phyloP scores from a whole-genome alignment of 1,139 yeast genomes.

The Torulaspora globosa region DNA sequence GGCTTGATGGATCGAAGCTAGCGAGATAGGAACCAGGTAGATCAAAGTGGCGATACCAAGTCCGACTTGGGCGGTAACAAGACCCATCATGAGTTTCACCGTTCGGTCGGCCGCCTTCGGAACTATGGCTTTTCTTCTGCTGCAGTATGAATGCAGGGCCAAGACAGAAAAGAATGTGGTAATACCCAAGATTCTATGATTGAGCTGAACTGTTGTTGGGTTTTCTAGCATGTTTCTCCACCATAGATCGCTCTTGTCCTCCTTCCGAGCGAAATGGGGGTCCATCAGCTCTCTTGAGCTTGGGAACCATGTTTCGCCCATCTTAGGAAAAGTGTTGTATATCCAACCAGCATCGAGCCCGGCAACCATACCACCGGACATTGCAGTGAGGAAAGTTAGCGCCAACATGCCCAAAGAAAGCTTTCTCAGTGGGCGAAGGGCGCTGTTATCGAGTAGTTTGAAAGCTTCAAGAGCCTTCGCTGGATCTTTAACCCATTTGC shows the following conservation, averaged over 20 bases:
- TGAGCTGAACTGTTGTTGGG: constrained; percentile 92
- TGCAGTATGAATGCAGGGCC: constrained; percentile 61
- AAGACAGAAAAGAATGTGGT: constrained; percentile 71
- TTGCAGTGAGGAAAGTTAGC: constrained; percentile 79
- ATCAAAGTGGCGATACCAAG: constrained; percentile 82
- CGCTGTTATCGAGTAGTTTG: constrained; percentile 54
- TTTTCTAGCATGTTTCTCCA: constrained; percentile 95
- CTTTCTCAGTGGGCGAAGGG: constrained; percentile 53
- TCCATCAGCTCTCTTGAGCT: constrained; percentile 69
- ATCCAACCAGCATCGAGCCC: constrained; percentile 97
- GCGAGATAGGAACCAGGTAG: constrained; percentile 84
- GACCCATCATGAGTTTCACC: constrained; percentile 69
- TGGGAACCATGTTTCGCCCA: constrained; percentile 82
- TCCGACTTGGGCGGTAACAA: constrained; percentile 75
- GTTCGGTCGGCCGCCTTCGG: constrained; percentile 61
- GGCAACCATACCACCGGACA: constrained; percentile 98
- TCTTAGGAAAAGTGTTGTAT: constrained; percentile 92
- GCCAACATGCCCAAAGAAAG: constrained; percentile 54
- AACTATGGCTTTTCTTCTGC: constrained; percentile 51
- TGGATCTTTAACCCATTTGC: constrained; percentile 63
- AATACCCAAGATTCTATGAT: constrained; percentile 81
- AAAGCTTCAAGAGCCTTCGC: constrained; percentile 47
- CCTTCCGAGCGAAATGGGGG: constrained; percentile 62
- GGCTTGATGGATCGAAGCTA: constrained; percentile 96
- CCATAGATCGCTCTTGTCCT: constrained; percentile 67